Conservation (phyloP, 2,329 filamentous ascomycete species). For the Fusarium zealandicum region DNA sequence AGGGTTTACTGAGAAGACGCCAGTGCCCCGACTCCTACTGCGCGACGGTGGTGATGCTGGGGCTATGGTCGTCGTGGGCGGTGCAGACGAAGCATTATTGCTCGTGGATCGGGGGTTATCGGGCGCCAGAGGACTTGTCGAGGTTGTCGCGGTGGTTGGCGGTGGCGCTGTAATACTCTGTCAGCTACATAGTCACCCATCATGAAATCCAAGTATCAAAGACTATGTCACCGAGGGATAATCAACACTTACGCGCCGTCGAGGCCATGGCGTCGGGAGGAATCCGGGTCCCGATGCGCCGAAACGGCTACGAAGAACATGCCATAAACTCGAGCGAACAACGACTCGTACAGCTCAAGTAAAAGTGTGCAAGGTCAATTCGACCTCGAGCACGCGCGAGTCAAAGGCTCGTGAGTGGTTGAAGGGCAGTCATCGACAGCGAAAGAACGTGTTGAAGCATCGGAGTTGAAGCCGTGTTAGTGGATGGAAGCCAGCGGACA, state of each 20-base stretch:
- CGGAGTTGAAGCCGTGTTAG: slow-evolving; percentile 22
- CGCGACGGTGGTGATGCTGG: slow-evolving; percentile 4
- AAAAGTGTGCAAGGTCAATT: slow-evolving; percentile 9
- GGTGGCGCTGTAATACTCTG: slow-evolving; percentile 5
- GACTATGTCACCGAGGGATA: slow-evolving; percentile 1
- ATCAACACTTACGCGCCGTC: slow-evolving; percentile 40
- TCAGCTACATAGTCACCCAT: slow-evolving; percentile 20
- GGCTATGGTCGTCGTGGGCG: slow-evolving; percentile 5
- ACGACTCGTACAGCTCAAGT: not conserved
- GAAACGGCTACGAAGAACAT: slow-evolving; percentile 23
- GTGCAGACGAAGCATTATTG: slow-evolving; percentile 8
- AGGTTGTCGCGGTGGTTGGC: slow-evolving; percentile 13
- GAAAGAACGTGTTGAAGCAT: slow-evolving; percentile 22
- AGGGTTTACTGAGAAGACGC: not conserved
- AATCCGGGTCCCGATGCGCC: slow-evolving; percentile 30
- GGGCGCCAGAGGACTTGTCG: slow-evolving; percentile 3
- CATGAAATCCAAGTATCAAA: not conserved
- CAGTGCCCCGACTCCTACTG: slow-evolving; percentile 15
- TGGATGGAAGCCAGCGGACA: slow-evolving; percentile 18
- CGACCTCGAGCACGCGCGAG: slow-evolving; percentile 17
- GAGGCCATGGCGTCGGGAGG: slow-evolving; percentile 40
- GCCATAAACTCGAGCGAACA: slow-evolving; percentile 17
- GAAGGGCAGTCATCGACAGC: slow-evolving; percentile 3
- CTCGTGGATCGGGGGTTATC: not conserved
- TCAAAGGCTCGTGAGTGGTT: slow-evolving; percentile 15